A percentile compares a stretch with the other conserved stretches of the same genome.
These are phyloP conservation scores for Phlebopus sp. DNA, from an alignment of 1,284 basidiomycete genomes.

Conservation along the genomic window DNA sequence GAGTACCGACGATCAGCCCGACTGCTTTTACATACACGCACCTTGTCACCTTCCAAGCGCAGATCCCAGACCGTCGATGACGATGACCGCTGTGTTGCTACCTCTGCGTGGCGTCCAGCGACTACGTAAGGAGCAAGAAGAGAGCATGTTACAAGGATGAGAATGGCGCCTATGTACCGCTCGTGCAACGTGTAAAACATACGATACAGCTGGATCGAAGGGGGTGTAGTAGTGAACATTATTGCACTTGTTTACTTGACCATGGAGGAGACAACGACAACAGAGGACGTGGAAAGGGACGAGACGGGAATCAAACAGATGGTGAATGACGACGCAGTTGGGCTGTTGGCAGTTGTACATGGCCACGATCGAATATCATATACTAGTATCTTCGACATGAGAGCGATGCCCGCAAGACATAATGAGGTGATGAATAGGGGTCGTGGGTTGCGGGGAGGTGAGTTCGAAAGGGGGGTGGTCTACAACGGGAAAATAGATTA, in stretches of 20 bases:
- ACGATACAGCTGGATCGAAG: slow-evolving; percentile 28
- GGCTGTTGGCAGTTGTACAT: slow-evolving; percentile 36
- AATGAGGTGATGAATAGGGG: slow-evolving; percentile 20
- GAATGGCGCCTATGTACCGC: slow-evolving; percentile 14
- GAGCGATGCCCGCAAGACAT: slow-evolving; percentile 20
- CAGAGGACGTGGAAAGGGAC: not conserved
- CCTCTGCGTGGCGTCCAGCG: slow-evolving; percentile 9
- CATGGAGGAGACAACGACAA: slow-evolving; percentile 6
- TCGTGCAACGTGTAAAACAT: slow-evolving; percentile 26
- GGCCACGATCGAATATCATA: slow-evolving; percentile 38
- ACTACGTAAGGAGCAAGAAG: slow-evolving; percentile 11
- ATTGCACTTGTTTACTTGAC: slow-evolving; percentile 28
- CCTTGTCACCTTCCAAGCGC: slow-evolving; percentile 9
- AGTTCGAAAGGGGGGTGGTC: too few relatives aligned
- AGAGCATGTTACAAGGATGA: slow-evolving; percentile 21
- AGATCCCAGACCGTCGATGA: not conserved
- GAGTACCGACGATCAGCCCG: too few relatives aligned
- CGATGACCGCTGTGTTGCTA: not conserved
- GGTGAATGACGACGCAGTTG: slow-evolving; percentile 27
- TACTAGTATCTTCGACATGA: slow-evolving; percentile 32
- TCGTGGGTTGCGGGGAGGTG: slow-evolving; percentile 15
- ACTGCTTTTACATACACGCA: slow-evolving; percentile 7
- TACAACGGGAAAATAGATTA: slow-evolving; percentile 37
- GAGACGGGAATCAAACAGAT: slow-evolving; percentile 27
- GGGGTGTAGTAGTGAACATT: slow-evolving; percentile 29